Conservation (phyloP, 441 rosid genomes). For the Raphanus hybrid region DNA sequence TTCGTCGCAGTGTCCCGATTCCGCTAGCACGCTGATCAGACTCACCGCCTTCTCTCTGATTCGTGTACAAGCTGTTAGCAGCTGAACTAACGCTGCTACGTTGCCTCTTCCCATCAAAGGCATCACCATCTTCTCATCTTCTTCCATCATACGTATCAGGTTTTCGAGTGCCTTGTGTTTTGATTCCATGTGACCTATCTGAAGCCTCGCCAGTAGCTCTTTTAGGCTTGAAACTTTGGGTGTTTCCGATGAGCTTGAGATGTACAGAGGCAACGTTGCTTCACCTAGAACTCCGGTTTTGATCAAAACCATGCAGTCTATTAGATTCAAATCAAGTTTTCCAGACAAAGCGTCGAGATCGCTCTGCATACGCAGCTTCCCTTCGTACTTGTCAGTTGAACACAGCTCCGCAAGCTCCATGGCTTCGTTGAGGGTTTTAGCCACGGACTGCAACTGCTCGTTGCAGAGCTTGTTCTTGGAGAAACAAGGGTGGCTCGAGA, state of each 20-base stretch:
- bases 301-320: conserved; percentile 81
- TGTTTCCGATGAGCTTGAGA: conserved; percentile 56
- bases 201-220: conserved; percentile 90
- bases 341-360: conserved; percentile 80
- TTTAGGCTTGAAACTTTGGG: conserved; percentile 50
- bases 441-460: conserved; percentile 84
- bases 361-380: conserved; percentile 95
- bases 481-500: conserved; percentile 94
- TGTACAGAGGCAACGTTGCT: conserved; percentile 63
- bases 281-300: conserved; percentile 96
- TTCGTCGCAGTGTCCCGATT: conserved; percentile 78
- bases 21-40: conserved; percentile 69
- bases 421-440: conserved; percentile 62
- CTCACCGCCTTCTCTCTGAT: conserved; percentile 81
- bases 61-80: conserved; percentile 75
- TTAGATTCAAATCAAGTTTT: conserved; percentile 78
- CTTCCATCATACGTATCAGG: conserved; percentile 73
- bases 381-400: conserved; percentile 64
- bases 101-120: conserved; percentile 64
- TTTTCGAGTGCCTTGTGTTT: conserved; percentile 83
- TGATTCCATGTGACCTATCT: conserved; percentile 91
- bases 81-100: conserved; percentile 72
- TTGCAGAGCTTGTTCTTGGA: conserved; percentile 83
- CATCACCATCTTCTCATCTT: conserved; percentile 73
- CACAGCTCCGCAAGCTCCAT: conserved; percentile 69